phyloP scores from a whole-genome alignment of 1,284 basidiomycete genomes.

The Leccinum colubrinum region DNA sequence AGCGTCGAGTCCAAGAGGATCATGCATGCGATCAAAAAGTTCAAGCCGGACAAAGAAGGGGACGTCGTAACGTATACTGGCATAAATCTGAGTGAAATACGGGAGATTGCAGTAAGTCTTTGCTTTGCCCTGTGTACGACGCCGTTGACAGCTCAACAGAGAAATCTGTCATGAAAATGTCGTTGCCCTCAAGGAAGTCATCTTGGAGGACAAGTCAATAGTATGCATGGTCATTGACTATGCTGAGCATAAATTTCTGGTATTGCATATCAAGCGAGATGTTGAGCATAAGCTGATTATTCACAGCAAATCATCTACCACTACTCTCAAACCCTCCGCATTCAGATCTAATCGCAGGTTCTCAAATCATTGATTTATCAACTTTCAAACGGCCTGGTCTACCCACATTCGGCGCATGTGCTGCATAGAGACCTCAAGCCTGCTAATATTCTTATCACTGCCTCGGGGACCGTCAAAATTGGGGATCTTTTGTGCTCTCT shows the following conservation, averaged over 20 bases:
- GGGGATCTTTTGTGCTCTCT: slow-evolving; percentile 82
- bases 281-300: background rate
- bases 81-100: slow-evolving; percentile 94
- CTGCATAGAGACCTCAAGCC: slow-evolving; percentile 98
- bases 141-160: slow-evolving; percentile 71
- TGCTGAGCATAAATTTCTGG: slow-evolving; percentile 96
- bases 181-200: slow-evolving; percentile 89
- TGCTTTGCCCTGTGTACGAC: background rate
- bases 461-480: slow-evolving; percentile 93
- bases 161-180: slow-evolving; percentile 95
- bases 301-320: slow-evolving; percentile 95
- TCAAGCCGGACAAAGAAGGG: slow-evolving; percentile 99
- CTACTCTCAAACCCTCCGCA: slow-evolving; percentile 86
- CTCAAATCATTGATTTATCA: slow-evolving; percentile 95
- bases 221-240: slow-evolving; percentile 99
- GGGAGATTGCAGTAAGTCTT: slow-evolving; percentile 89
- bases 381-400: slow-evolving; percentile 92
- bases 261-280: slow-evolving; percentile 28
- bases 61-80: slow-evolving; percentile 93
- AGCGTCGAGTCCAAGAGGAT: slow-evolving; percentile 64
- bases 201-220: slow-evolving; percentile 93
- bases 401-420: slow-evolving; percentile 93
- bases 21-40: slow-evolving; percentile 98
- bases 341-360: slow-evolving; percentile 70
- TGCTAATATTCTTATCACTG: slow-evolving; percentile 96